Conservation (phyloP, 768 basidiomycete species). For the Mycena galopus region DNA sequence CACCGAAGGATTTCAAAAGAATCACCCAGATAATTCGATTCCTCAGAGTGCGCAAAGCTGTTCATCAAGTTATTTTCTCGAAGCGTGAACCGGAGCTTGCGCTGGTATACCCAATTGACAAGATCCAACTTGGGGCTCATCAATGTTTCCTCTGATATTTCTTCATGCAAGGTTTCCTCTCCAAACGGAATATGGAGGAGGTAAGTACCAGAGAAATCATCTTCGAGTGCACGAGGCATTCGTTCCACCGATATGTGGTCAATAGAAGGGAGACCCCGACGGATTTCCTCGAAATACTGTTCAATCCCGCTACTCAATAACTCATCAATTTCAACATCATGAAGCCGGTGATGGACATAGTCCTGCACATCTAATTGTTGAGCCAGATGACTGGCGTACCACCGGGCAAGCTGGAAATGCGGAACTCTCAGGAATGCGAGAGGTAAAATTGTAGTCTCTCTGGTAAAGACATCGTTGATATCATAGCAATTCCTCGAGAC, state of each 20-base stretch:
- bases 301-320: not conserved
- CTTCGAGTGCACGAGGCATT: not conserved
- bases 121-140: too few species aligned
- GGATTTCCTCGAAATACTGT: not conserved
- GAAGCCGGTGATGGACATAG: not conserved
- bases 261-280: not conserved
- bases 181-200: not conserved
- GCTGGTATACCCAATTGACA: too few species aligned
- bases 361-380: not conserved
- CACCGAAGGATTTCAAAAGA: not conserved
- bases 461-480: not conserved
- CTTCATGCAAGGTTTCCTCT: not conserved
- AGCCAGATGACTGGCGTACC: not conserved
- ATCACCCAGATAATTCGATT: too few species aligned
- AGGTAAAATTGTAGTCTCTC: not conserved
- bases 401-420: not conserved
- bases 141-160: too few species aligned
- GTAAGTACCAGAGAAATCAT: not conserved
- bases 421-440: not conserved
- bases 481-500: not conserved
- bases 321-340: not conserved
- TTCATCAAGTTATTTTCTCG: not conserved
- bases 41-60: too few species aligned
- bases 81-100: too few species aligned
- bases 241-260: not conserved